A percentile compares a stretch with the other conserved stretches of the same genome.
Conservation (phyloP, 2,329 filamentous ascomycete species). For the Diaporthe citriasiana region DNA sequence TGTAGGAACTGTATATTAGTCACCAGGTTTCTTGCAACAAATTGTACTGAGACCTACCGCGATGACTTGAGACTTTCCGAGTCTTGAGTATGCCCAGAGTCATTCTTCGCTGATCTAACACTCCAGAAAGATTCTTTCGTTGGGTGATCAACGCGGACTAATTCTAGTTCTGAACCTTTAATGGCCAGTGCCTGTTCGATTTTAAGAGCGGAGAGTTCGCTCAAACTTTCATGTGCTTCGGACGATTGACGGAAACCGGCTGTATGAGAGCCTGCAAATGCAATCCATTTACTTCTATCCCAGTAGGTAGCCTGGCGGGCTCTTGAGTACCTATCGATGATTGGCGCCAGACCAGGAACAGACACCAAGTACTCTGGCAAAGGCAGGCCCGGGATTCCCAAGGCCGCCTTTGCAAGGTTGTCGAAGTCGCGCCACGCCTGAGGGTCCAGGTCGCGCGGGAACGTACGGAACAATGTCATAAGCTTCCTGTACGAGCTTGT, state of each 20-base stretch:
- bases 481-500: slow-evolving; percentile 17
- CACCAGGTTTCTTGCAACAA: too few relatives aligned
- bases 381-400: background rate
- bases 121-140: background rate
- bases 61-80: too few relatives aligned
- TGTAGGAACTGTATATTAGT: too few relatives aligned
- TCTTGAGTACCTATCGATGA: background rate
- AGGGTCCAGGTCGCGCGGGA: slow-evolving; percentile 15
- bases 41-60: too few relatives aligned
- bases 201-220: background rate
- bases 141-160: background rate
- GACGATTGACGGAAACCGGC: background rate
- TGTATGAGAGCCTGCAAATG: background rate
- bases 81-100: too few relatives aligned
- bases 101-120: too few relatives aligned
- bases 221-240: background rate
- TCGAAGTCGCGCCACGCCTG: slow-evolving; percentile 13
- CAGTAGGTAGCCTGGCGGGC: background rate
- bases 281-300: background rate
- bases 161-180: background rate
- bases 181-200: background rate
- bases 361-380: background rate
- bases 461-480: background rate
- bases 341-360: background rate
- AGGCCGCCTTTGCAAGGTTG: background rate